A percentile compares a stretch with the other conserved stretches of the same genome.
Conservation (phyloP, 2,329 filamentous ascomycete genomes). For the Exutisphaerella laricina region DNA sequence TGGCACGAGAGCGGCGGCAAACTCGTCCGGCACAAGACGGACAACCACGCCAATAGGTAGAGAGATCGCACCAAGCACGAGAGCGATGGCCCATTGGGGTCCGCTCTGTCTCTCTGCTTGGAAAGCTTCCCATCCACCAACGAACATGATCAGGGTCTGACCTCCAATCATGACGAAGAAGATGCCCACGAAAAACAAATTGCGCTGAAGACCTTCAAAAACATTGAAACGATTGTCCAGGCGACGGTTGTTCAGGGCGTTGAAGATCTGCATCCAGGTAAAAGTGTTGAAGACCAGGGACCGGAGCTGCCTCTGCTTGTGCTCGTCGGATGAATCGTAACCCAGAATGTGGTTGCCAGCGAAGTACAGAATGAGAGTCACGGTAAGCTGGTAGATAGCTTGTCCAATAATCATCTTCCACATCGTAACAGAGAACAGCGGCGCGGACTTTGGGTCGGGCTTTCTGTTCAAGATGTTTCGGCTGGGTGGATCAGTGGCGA, state of each 20-base stretch:
- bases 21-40: constrained; percentile 72
- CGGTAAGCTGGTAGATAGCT: constrained; percentile 76
- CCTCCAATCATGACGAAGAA: constrained; percentile 81
- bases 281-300: constrained; percentile 97
- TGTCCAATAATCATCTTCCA: constrained; percentile 99
- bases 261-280: constrained; percentile 99
- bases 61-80: constrained; percentile 77
- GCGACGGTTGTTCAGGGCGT: constrained; percentile 93
- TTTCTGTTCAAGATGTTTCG: constrained; percentile 75
- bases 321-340: constrained; percentile 38
- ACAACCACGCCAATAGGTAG: constrained; percentile 77
- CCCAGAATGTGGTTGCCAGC: constrained; percentile 58
- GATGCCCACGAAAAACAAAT: constrained; percentile 85
- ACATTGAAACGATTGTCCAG: constrained; percentile 95
- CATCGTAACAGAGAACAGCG: constrained; percentile 83
- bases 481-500: constrained; percentile 85
- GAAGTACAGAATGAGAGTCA: constrained; percentile 79
- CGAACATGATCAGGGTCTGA: constrained; percentile 82
- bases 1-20: constrained; percentile 45
- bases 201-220: constrained; percentile 78
- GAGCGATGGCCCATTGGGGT: constrained; percentile 81
- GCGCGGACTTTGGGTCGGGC: constrained; percentile 66
- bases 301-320: constrained; percentile 52
- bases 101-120: constrained; percentile 63
- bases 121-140: constrained; percentile 72